Conservation (phyloP, 2,329 filamentous ascomycete species). For the Trichoderma simmonsii region DNA sequence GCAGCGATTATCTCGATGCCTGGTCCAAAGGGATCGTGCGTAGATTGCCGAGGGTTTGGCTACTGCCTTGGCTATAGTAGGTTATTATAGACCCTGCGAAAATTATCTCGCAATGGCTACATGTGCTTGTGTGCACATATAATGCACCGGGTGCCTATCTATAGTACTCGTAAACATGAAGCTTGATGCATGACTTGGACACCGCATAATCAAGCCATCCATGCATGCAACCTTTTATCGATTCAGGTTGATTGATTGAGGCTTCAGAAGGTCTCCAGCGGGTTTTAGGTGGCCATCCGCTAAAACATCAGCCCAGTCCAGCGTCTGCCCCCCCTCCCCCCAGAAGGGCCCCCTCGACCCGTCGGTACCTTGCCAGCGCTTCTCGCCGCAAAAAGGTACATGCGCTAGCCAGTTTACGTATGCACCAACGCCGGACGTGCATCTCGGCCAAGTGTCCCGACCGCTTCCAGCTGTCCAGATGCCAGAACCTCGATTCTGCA, state of each 20-base stretch:
- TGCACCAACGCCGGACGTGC: not conserved
- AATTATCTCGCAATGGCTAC: not conserved
- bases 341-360: not conserved
- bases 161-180: not conserved
- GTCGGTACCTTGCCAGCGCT: not conserved
- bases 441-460: constrained; percentile 15
- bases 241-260: not conserved
- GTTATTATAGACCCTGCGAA: not conserved
- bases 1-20: not conserved
- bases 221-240: not conserved
- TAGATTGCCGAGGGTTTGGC: not conserved
- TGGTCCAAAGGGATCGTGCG: not conserved
- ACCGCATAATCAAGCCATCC: not conserved
- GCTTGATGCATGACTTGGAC: not conserved
- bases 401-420: not conserved
- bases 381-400: not conserved
- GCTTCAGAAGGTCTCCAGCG: not conserved
- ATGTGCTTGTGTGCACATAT: not conserved
- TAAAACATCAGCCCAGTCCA: constrained; percentile 10
- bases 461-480: constrained; percentile 16
- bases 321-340: not conserved
- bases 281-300: not conserved
- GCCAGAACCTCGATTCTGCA: constrained; percentile 14
- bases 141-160: not conserved
- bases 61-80: not conserved